A percentile compares a stretch with the other conserved stretches of the same genome.
Conservation (phyloP, 2,329 filamentous ascomycete genomes). For the Ceratocystis colombiana region DNA sequence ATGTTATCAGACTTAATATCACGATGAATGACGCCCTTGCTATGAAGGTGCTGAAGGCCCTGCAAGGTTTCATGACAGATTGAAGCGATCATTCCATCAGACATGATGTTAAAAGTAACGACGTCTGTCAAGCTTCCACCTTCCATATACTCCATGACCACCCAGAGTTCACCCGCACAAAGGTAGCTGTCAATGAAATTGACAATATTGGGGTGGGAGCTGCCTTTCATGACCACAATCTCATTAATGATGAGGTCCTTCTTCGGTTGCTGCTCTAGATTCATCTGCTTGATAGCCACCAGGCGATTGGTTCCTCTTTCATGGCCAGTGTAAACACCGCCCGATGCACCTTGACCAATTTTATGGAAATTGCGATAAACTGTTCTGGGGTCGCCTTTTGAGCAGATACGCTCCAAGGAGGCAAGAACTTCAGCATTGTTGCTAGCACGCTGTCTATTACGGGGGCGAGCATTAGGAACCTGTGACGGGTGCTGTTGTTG, state of each 20-base stretch:
- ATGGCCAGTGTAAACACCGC: slow-evolving; percentile 87
- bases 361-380: slow-evolving; percentile 83
- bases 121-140: slow-evolving; percentile 95
- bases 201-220: slow-evolving; percentile 95
- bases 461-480: slow-evolving; percentile 52
- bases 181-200: slow-evolving; percentile 98
- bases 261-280: slow-evolving; percentile 94
- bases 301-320: slow-evolving; percentile 74
- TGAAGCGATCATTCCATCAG: slow-evolving; percentile 89
- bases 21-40: slow-evolving; percentile 94
- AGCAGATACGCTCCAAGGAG: slow-evolving; percentile 80
- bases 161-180: slow-evolving; percentile 84
- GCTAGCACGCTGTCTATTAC: slow-evolving; percentile 69
- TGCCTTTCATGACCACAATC: slow-evolving; percentile 98
- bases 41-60: slow-evolving; percentile 89
- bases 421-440: slow-evolving; percentile 71
- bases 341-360: slow-evolving; percentile 94
- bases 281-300: slow-evolving; percentile 99
- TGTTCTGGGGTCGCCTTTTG: slow-evolving; percentile 74
- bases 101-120: slow-evolving; percentile 99
- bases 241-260: slow-evolving; percentile 99
- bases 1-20: slow-evolving; percentile 99
- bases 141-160: slow-evolving; percentile 99
- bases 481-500: slow-evolving; percentile 31
- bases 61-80: slow-evolving; percentile 89